phyloP scores from a whole-genome alignment of 2,329 filamentous ascomycete species.

The Diaporthe caulivora region DNA sequence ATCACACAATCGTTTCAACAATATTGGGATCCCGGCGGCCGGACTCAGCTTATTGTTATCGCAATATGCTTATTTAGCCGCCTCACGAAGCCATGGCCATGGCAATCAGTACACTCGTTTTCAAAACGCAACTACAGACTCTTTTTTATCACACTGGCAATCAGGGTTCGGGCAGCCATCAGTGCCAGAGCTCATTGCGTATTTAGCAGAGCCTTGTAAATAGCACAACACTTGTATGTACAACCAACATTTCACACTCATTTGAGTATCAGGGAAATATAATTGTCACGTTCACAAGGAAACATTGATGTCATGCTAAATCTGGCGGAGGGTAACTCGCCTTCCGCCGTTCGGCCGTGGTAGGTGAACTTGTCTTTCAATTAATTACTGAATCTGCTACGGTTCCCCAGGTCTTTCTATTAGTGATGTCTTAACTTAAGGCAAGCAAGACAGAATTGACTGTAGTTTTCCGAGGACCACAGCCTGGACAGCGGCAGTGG shows the following conservation, averaged over 20 bases:
- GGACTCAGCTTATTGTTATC: neutral
- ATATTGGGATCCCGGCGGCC: fast-evolving
- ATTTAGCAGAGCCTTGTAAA: neutral
- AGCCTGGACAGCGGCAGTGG: slow-evolving; percentile 61
- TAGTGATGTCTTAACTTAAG: neutral
- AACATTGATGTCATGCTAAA: no score
- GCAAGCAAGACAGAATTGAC: slow-evolving; percentile 33
- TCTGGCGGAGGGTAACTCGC: no score
- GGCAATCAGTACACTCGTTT: neutral
- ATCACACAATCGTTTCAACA: neutral
- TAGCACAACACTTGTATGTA: neutral
- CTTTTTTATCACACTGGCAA: neutral
- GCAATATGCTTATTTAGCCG: no score
- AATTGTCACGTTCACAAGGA: no score
- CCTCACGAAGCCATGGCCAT: neutral
- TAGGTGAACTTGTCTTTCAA: no score
- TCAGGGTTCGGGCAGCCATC: neutral
- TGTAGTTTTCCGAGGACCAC: slow-evolving; percentile 63
- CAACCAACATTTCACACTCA: neutral
- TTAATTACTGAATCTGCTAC: no score
- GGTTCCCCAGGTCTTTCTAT: no score
- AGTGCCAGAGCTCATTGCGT: no score
- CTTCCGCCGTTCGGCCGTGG: no score
- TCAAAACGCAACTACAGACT: neutral
- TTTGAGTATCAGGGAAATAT: neutral